phyloP scores from a whole-genome alignment of 1,139 yeast species.

The Kodamaea arcana region DNA sequence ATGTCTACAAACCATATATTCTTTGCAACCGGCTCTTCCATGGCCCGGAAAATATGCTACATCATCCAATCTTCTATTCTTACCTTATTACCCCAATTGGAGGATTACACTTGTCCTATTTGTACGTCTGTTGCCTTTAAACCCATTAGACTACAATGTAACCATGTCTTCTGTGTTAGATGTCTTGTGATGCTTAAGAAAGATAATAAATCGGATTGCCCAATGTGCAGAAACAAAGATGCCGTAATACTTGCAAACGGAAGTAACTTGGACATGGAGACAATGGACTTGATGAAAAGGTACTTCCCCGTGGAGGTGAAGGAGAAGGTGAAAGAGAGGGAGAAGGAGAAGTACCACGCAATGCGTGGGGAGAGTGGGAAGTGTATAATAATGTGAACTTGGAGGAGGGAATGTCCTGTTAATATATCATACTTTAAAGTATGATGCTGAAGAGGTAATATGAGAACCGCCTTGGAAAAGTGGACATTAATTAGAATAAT shows the following conservation, averaged over 20 bases:
- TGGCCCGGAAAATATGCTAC: conserved; percentile 53
- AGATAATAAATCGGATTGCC: conserved; percentile 55
- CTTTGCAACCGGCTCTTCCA: conserved; percentile 39
- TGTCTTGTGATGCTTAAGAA: conserved; percentile 67
- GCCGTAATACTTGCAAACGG: conserved; percentile 60
- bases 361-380: conserved; percentile 22
- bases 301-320: conserved; percentile 68
- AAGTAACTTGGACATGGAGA: conserved; percentile 52
- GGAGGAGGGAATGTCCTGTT: too few relatives aligned
- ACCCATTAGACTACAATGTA: conserved; percentile 61
- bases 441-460: too few relatives aligned
- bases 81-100: conserved; percentile 63
- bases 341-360: conserved; percentile 46
- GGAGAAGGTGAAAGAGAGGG: conserved; percentile 55
- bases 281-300: conserved; percentile 49
- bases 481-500: too few relatives aligned
- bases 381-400: conserved; percentile 22
- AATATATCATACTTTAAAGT: too few relatives aligned
- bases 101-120: conserved; percentile 71
- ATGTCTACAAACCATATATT: conserved; percentile 44
- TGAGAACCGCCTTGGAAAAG: too few relatives aligned
- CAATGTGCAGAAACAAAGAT: conserved; percentile 53
- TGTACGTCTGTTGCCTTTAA: conserved; percentile 68
- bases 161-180: conserved; percentile 67
- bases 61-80: conserved; percentile 53